These are phyloP conservation scores for Eutypa lata DNA, from an alignment of 2,329 filamentous ascomycete genomes.

Conservation along the genomic window DNA sequence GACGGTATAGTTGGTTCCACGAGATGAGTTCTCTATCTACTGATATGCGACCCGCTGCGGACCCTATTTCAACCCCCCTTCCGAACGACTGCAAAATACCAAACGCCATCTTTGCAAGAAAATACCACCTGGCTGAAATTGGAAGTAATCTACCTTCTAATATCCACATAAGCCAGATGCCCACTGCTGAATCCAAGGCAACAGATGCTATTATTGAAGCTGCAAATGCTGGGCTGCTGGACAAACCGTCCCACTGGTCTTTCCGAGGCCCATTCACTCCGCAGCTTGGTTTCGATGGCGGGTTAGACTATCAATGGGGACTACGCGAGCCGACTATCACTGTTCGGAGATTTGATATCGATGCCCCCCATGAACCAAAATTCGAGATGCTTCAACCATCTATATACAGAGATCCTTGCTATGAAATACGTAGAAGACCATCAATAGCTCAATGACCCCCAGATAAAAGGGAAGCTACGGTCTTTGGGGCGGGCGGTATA, in stretches of 20 bases:
- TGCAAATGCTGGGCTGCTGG: conserved; percentile 23
- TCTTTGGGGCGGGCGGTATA: background rate
- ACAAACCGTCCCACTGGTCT: conserved; percentile 22
- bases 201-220: conserved; percentile 31
- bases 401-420: background rate
- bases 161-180: conserved; percentile 33
- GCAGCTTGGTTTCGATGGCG: conserved; percentile 43
- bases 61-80: conserved; percentile 21
- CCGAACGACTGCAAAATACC: conserved; percentile 36
- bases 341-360: conserved; percentile 18
- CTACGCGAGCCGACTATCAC: conserved; percentile 13
- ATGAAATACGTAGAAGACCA: background rate
- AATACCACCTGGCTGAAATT: conserved; percentile 34
- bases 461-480: background rate
- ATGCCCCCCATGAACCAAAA: conserved; percentile 4
- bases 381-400: background rate
- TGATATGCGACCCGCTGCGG: conserved; percentile 13
- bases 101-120: conserved; percentile 43
- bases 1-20: conserved; percentile 26
- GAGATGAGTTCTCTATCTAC: conserved; percentile 15
- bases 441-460: background rate
- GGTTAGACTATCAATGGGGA: conserved; percentile 39
- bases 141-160: conserved; percentile 30
- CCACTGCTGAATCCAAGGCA: conserved; percentile 40
- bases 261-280: conserved; percentile 43